These are phyloP conservation scores for Aristolochia californica DNA, from an alignment of 164 flowering plant species.

Conservation along the genomic window DNA sequence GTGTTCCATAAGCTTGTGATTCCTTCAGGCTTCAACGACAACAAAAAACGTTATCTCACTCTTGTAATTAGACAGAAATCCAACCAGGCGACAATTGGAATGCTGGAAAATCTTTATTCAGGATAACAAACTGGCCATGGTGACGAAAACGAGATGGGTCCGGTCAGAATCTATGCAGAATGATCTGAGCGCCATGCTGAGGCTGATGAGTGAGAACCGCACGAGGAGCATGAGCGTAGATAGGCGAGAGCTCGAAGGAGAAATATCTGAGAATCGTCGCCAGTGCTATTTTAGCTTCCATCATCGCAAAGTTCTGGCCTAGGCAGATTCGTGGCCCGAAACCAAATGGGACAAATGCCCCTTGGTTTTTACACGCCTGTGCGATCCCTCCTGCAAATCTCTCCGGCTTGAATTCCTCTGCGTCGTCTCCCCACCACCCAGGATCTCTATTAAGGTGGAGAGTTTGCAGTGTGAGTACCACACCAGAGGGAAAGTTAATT, in stretches of 20 bases:
- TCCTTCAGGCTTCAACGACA: no score
- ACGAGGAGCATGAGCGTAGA: conserved; percentile 8
- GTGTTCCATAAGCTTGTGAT: no score
- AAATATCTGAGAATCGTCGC: conserved; percentile 3
- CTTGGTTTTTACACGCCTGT: conserved; percentile 5
- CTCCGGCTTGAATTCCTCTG: conserved; percentile 5
- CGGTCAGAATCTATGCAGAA: conserved; percentile 1
- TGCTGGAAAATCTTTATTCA: no score
- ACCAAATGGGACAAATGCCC: conserved; percentile 4
- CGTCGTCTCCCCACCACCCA: conserved; percentile 2
- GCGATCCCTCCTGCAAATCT: conserved; percentile 5
- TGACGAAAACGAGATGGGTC: background rate
- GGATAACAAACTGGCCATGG: no score
- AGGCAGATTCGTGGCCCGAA: conserved; percentile 6
- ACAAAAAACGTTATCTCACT: no score
- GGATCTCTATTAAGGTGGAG: conserved; percentile 5
- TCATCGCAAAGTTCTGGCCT: conserved; percentile 2
- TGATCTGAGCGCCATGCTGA: conserved; percentile 8
- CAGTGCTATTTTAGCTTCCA: conserved; percentile 6
- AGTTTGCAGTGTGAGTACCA: background rate
- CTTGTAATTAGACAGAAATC: no score
- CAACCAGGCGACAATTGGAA: no score
- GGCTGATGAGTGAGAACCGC: conserved; percentile 5
- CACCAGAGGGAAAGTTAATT: conserved; percentile 1
- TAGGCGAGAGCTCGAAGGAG: conserved; percentile 5